Evolutionary conservation across 192 early-diverging fungal species (phyloP).

Genomic region (Coemansia sp.): DNA sequence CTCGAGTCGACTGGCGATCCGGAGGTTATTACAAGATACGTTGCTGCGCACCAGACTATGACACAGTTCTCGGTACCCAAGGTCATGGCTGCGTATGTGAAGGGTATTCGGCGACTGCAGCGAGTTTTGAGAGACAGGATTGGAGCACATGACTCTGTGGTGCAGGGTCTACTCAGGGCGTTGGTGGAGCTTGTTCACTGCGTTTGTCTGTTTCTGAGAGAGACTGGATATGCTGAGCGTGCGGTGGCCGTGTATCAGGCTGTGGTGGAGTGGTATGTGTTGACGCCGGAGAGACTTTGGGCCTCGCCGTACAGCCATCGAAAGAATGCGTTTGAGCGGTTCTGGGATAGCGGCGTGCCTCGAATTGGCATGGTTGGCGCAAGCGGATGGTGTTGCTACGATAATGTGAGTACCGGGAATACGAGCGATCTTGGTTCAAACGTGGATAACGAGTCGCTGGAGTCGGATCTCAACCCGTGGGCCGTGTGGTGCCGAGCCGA

Average conservation of each 20-base stretch:
- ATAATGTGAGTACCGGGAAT: background rate
- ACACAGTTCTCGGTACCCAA: slow-evolving; percentile 19
- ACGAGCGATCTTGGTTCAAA: background rate
- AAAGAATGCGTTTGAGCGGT: slow-evolving; percentile 20
- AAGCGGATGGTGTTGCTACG: slow-evolving; percentile 21
- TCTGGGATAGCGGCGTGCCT: slow-evolving; percentile 37
- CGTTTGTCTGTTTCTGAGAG: slow-evolving; percentile 26
- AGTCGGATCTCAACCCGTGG: background rate
- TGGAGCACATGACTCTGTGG: background rate
- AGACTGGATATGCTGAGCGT: slow-evolving; percentile 28
- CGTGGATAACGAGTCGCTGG: background rate
- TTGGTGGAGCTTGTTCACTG: slow-evolving; percentile 29
- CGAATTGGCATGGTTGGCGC: slow-evolving; percentile 29
- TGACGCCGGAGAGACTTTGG: slow-evolving; percentile 7
- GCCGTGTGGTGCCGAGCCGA: background rate
- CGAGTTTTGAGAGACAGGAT: slow-evolving; percentile 6
- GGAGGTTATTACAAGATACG: slow-evolving; percentile 11
- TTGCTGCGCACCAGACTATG: slow-evolving; percentile 22
- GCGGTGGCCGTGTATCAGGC: slow-evolving; percentile 34
- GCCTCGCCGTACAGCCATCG: slow-evolving; percentile 14
- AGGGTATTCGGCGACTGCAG: slow-evolving; percentile 9
- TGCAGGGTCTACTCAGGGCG: background rate
- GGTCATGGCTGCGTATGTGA: slow-evolving; percentile 19
- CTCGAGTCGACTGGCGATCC: slow-evolving; percentile 11
- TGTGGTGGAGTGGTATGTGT: slow-evolving; percentile 35